phyloP scores from a whole-genome alignment of 2,329 filamentous ascomycete genomes.

The Dichotomopilus funicola region DNA sequence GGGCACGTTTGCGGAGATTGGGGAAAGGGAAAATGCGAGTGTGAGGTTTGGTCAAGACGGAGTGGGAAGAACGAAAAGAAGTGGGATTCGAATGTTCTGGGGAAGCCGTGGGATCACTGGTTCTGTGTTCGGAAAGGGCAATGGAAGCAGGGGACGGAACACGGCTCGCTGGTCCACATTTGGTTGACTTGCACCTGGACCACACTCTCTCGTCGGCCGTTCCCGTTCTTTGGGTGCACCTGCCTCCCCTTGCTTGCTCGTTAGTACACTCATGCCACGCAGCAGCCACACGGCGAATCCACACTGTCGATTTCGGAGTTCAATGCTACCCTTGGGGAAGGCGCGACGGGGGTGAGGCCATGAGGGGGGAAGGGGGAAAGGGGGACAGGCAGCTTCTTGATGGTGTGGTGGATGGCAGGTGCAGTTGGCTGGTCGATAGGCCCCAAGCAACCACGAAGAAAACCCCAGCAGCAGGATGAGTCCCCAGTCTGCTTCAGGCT shows the following conservation, averaged over 20 bases:
- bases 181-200: not conserved
- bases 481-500: slow-evolving; percentile 8
- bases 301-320: not conserved
- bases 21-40: no score
- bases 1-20: not conserved
- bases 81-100: not conserved
- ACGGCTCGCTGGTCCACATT: not conserved
- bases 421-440: not conserved
- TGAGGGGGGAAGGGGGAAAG: not conserved
- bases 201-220: not conserved
- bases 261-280: not conserved
- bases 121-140: no score
- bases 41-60: no score
- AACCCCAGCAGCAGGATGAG: no score
- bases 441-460: not conserved
- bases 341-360: not conserved
- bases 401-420: not conserved
- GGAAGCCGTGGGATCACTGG: not conserved
- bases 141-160: no score
- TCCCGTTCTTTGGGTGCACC: slow-evolving; percentile 2
- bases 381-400: not conserved
- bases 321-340: slow-evolving; percentile 1
- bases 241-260: not conserved
- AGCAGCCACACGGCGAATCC: not conserved
- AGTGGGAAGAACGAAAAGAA: not conserved